Conservation (phyloP, 305 asterid species). For the Ajuga reptans region DNA sequence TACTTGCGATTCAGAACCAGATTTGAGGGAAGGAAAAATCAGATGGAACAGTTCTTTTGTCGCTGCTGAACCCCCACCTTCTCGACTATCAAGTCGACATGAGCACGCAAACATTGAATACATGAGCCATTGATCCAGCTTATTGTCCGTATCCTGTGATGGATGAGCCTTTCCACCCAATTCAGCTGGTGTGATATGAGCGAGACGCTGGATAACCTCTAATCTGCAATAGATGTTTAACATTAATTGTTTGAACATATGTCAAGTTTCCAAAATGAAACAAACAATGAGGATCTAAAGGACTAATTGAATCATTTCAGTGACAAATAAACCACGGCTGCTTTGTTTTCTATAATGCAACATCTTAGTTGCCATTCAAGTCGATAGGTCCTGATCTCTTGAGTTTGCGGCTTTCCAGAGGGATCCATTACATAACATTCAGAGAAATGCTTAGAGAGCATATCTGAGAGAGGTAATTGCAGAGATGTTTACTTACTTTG, state of each 20-base stretch:
- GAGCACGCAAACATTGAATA: constrained; percentile 98
- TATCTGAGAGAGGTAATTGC: constrained; percentile 8
- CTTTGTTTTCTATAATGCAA: neutral
- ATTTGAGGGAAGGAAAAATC: constrained; percentile 86
- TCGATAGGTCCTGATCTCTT: constrained; percentile 5
- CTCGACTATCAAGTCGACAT: constrained; percentile 79
- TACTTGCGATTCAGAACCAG: constrained; percentile 88
- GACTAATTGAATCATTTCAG: constrained; percentile 14
- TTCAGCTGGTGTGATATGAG: constrained; percentile 83
- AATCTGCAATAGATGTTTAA: constrained; percentile 50
- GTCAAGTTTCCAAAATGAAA: constrained; percentile 15
- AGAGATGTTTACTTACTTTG: constrained; percentile 59
- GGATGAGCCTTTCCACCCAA: constrained; percentile 97
- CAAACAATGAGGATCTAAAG: constrained; percentile 15
- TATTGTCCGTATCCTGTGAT: constrained; percentile 90
- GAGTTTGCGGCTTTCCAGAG: constrained; percentile 7
- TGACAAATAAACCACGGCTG: neutral
- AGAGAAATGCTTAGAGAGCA: constrained; percentile 10
- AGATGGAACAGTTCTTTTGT: constrained; percentile 92
- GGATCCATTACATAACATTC: constrained; percentile 14
- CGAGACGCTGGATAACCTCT: constrained; percentile 92
- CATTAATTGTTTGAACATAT: constrained; percentile 11
- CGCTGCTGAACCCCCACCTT: constrained; percentile 79
- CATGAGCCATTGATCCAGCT: constrained; percentile 98
- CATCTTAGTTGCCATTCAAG: neutral